Base-by-base conservation (phyloP, 441 rosid genomes). In the Gossypium trilobum region DNA sequence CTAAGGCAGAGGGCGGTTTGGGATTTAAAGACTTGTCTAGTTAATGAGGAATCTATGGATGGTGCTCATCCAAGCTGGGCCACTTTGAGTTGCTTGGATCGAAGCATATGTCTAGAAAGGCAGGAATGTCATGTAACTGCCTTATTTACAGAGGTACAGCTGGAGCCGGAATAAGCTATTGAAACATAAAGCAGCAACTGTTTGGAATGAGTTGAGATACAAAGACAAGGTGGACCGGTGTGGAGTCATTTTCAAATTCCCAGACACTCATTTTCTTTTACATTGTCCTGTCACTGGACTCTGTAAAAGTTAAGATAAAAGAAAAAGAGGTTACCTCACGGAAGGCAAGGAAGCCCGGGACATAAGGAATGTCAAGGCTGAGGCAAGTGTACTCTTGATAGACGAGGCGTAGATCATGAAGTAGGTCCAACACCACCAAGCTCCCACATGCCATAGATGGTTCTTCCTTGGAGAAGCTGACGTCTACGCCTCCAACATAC, bases 321-420 rank as follows among this genome's bases (percentile, higher is more conserved):
- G n/a, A 39, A 31, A 54, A 33, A 39, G 7, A 46, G 54, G 60
- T 1, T 36, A 91, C 98, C 94, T 93, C 97, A 48, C 98, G 83
- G 78, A 91, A 90, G 75, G 98, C 96, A 36, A 91, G 97, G 82
- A 90, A 93, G 60, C 92, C 95, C 22, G 97, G 89, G 5, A 87
- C 80, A 55, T 93, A 93, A 64, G 97, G 93, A 16, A 93, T 87
- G 39, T 73, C 81, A 8, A 85, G 89, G 19, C 77, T 83, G 75
- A 84, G 78, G 8, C 82, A 42, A 59, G 81, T 79, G 23, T 74
- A 85, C 29, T 87, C 89, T 66, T 86, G 67, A 58, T 85, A 82
- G 29, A 89, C 86, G n/a, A 87, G 74, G 68, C 73, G 74, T 3
- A 85, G 78, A 76, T 83, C 75, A 22, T 75, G 80, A 31, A 71